Evolutionary conservation across 1,139 yeast species (phyloP), one percentile per base, ranked within the genome.

Genomic region (Chernovozyma aurita): DNA sequence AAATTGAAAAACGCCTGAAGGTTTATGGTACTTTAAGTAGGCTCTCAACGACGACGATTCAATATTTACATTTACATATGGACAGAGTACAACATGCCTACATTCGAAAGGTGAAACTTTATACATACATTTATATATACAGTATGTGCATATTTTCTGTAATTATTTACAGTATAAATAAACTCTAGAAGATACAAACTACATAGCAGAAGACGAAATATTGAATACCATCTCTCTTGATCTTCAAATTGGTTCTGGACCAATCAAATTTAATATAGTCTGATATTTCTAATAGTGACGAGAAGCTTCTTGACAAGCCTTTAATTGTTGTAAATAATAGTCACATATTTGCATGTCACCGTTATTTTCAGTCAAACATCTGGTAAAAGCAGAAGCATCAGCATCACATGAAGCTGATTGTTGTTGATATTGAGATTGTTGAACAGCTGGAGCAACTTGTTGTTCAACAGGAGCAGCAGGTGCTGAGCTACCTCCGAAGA

Each of bases 321-420:
- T 90, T 63, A 92, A 80, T 70, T 90, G 97, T 69, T 90, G 97
- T 66, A 92, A 76, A 68, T 92, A 92, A 78, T 77, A 92, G 58
- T 88, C 97, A 70, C 98, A 92, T 50, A 85, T 81, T 70, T 88
- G 96, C 88, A 87, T 85, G 76, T 92, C 88, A 50, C 97, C 97
- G 50, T 75, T 73, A 66, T 92, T 87, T 53, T 87, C 96, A 57
- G 83, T 92, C 57, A 92, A 73, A 73, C 98, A 92, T 72, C 86
- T 85, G 50, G 98, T 90, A 70, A 92, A 87, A 66, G 80, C 82
- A 71, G 92, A 83, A 40, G 97, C 97, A 58, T 88, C 97, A 36
- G 73, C 83, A 49, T 90, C 97, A 72, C 98, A 92, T 38, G 77
- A 72, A 45, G 67, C 70, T 37, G 71, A 68, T 46, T 73, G 76